Conservation (phyloP, 2,329 filamentous ascomycete species). For the Ophiostoma sp. region DNA sequence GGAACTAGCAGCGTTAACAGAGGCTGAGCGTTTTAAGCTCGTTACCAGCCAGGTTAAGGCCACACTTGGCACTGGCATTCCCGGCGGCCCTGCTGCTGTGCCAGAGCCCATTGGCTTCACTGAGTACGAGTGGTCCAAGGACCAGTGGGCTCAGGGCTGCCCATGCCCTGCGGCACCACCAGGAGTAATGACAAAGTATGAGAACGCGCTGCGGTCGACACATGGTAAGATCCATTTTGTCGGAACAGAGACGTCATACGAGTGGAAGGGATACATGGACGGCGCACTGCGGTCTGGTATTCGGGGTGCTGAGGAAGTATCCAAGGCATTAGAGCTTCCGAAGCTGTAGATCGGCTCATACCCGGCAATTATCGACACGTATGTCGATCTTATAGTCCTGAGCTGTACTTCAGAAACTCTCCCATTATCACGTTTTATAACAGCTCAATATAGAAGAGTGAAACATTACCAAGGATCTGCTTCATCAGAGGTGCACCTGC, state of each 20-base stretch:
- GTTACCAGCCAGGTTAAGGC: conserved; percentile 17
- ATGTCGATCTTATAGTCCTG: too few relatives aligned
- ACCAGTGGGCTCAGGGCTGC: conserved; percentile 23
- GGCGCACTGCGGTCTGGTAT: conserved; percentile 48
- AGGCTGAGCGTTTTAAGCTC: neutral
- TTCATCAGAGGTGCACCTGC: too few relatives aligned
- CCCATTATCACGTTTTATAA: too few relatives aligned
- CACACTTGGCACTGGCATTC: neutral
- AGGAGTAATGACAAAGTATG: conserved; percentile 21
- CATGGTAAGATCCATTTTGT: conserved; percentile 41
- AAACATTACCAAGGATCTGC: too few relatives aligned
- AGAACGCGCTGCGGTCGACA: conserved; percentile 32
- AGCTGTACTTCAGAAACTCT: too few relatives aligned
- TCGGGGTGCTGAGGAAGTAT: conserved; percentile 43
- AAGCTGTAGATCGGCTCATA: conserved; percentile 13
- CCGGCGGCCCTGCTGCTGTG: neutral
- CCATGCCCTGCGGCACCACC: conserved; percentile 20
- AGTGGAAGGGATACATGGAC: conserved; percentile 57
- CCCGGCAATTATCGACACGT: neutral
- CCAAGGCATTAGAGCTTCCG: conserved; percentile 14
- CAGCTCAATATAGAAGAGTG: too few relatives aligned
- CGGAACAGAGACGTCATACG: conserved; percentile 47
- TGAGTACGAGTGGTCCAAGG: conserved; percentile 20
- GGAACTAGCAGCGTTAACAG: conserved; percentile 31
- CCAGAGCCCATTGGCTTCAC: conserved; percentile 15